A percentile compares a stretch with the other conserved stretches of the same genome.
phyloP scores from a whole-genome alignment of 106 monocot genomes.

The Triglochin maritima region DNA sequence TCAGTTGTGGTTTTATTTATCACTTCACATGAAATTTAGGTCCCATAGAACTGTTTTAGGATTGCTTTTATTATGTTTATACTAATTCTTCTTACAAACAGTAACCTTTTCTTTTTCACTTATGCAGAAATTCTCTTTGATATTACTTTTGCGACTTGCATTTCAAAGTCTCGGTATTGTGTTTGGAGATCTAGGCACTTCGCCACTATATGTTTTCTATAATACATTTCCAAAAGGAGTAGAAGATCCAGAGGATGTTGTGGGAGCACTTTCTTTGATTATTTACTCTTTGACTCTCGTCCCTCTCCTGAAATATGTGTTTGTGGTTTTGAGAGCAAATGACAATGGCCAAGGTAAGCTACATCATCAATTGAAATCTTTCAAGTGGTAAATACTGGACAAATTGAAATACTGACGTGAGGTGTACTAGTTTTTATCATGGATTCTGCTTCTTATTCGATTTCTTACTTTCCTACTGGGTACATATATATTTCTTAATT shows the following conservation, averaged over 20 bases:
- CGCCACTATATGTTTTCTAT: constrained; percentile 86
- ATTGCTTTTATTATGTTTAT: background rate
- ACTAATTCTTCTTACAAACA: background rate
- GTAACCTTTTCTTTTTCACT: background rate
- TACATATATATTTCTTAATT: too few species aligned
- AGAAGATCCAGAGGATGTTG: constrained; percentile 55
- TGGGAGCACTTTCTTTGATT: constrained; percentile 93
- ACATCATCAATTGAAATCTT: background rate
- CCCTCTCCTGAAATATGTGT: constrained; percentile 80
- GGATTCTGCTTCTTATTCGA: too few species aligned
- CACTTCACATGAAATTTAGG: background rate
- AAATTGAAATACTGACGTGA: background rate
- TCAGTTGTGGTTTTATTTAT: too few species aligned
- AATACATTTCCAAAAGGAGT: constrained; percentile 73
- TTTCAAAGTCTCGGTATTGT: constrained; percentile 88
- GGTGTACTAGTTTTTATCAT: background rate
- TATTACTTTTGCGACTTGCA: constrained; percentile 54
- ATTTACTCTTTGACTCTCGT: constrained; percentile 85
- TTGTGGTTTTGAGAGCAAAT: constrained; percentile 80
- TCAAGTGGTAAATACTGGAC: background rate
- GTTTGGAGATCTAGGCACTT: constrained; percentile 90
- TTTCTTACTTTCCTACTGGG: too few species aligned
- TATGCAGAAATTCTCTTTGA: constrained; percentile 65
- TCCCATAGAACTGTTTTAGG: background rate
- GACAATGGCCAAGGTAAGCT: constrained; percentile 82